phyloP scores from a whole-genome alignment of 768 basidiomycete species.

The Phylloporus arenicola region DNA sequence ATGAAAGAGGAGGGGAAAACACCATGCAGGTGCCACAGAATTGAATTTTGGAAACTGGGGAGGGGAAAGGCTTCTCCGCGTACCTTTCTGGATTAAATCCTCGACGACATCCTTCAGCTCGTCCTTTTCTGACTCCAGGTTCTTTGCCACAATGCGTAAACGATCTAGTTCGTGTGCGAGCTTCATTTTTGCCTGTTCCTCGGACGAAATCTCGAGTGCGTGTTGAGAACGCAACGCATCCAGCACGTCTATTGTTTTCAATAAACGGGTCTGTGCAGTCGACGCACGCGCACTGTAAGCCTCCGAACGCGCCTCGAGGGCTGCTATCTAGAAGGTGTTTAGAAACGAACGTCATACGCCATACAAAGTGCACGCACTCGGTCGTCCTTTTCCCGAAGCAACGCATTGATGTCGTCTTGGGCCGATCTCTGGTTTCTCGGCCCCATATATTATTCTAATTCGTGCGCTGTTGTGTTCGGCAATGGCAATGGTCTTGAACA shows the following conservation, averaged over 20 bases:
- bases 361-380: conserved; percentile 15
- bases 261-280: conserved; percentile 41
- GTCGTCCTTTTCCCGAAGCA: conserved; percentile 24
- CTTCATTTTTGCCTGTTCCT: conserved; percentile 28
- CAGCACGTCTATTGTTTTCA: conserved; percentile 45
- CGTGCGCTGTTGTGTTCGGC: conserved; percentile 1
- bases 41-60: neutral
- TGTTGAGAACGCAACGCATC: conserved; percentile 41
- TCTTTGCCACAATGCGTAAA: conserved; percentile 29
- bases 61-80: conserved; percentile 12
- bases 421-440: conserved; percentile 17
- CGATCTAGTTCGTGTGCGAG: conserved; percentile 37
- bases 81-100: conserved; percentile 56
- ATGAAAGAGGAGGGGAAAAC: neutral
- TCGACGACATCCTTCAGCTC: conserved; percentile 50
- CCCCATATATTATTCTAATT: conserved; percentile 19
- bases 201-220: conserved; percentile 34
- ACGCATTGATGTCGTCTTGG: conserved; percentile 16
- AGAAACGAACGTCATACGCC: neutral
- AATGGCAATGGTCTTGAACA: conserved; percentile 2
- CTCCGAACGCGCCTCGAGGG: conserved; percentile 29
- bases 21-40: neutral
- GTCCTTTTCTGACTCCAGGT: conserved; percentile 44
- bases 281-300: conserved; percentile 38
- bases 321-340: conserved; percentile 19